Conservation (phyloP, 192 early-diverging fungal species). For the Ramicandelaber brevisporus region DNA sequence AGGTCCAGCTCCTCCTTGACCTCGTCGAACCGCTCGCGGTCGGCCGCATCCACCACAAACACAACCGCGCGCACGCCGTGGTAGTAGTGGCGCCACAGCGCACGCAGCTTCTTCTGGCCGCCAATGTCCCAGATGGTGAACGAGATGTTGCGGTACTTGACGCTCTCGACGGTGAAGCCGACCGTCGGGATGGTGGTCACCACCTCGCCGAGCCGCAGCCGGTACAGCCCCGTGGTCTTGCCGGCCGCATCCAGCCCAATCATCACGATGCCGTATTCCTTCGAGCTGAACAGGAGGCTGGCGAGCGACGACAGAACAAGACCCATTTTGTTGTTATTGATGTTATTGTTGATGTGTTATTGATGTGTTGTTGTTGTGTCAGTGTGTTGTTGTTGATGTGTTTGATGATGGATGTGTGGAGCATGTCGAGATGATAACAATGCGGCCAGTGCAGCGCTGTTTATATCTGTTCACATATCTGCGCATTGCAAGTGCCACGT, state of each 20-base stretch:
- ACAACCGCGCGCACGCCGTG: constrained; percentile 91
- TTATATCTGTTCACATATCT: no score
- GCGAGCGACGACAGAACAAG: constrained; percentile 56
- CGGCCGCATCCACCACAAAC: constrained; percentile 91
- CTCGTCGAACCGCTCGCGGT: constrained; percentile 81
- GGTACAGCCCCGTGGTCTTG: constrained; percentile 98
- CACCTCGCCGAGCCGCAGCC: constrained; percentile 94
- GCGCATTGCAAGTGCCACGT: no score
- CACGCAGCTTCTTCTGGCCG: constrained; percentile 94
- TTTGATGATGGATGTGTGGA: no score
- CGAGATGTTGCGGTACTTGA: constrained; percentile 93
- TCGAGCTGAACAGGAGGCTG: constrained; percentile 51
- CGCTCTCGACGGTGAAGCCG: constrained; percentile 96
- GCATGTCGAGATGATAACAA: no score
- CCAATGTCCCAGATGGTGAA: constrained; percentile 99
- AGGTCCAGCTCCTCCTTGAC: constrained; percentile 83
- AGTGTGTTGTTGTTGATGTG: no score
- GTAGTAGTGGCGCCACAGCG: constrained; percentile 96
- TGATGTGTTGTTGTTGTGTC: no score
- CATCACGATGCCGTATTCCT: constrained; percentile 96
- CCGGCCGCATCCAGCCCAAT: constrained; percentile 84
- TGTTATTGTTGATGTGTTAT: no score
- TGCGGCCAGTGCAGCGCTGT: no score
- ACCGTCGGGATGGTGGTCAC: constrained; percentile 98
- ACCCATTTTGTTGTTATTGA: no score